phyloP scores from a whole-genome alignment of 1,284 basidiomycete genomes.

The Austropuccinia psidii region DNA sequence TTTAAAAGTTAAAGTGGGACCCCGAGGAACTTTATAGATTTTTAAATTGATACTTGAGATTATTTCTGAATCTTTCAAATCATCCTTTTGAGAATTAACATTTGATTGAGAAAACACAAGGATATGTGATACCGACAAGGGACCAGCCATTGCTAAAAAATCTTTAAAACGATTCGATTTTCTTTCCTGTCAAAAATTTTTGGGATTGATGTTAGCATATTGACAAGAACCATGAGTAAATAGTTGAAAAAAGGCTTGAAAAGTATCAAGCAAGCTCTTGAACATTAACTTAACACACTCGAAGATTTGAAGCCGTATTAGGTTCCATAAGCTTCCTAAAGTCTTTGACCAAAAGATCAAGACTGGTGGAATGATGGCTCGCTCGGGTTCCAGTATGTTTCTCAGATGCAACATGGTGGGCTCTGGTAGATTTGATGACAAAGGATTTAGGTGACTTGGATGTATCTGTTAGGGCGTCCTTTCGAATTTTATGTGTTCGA shows the following conservation, averaged over 20 bases:
- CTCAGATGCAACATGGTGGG: neutral
- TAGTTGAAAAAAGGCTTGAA: neutral
- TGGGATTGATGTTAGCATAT: neutral
- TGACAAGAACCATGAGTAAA: slow-evolving; percentile 6
- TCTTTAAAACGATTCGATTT: slow-evolving; percentile 88
- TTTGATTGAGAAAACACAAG: slow-evolving; percentile 61
- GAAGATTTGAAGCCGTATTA: slow-evolving; percentile 84
- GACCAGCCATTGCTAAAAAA: slow-evolving; percentile 84
- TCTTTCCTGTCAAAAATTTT: slow-evolving; percentile 62
- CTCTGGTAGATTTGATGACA: slow-evolving; percentile 62
- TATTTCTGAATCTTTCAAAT: slow-evolving; percentile 51
- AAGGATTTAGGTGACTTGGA: slow-evolving; percentile 53
- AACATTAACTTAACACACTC: slow-evolving; percentile 53
- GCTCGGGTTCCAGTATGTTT: neutral
- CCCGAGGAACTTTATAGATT: slow-evolving; percentile 78
- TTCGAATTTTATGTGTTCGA: slow-evolving; percentile 21
- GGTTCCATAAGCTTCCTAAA: slow-evolving; percentile 95
- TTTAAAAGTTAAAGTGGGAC: slow-evolving; percentile 88
- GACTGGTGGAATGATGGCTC: slow-evolving; percentile 18
- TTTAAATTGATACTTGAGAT: slow-evolving; percentile 72
- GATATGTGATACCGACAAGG: slow-evolving; percentile 84
- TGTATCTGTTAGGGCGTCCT: neutral
- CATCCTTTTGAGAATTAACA: slow-evolving; percentile 39
- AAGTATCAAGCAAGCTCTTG: neutral
- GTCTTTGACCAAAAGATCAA: slow-evolving; percentile 65